Evolutionary conservation across 2,329 filamentous ascomycete species (phyloP).

Genomic region (Ophiostoma quercus): DNA sequence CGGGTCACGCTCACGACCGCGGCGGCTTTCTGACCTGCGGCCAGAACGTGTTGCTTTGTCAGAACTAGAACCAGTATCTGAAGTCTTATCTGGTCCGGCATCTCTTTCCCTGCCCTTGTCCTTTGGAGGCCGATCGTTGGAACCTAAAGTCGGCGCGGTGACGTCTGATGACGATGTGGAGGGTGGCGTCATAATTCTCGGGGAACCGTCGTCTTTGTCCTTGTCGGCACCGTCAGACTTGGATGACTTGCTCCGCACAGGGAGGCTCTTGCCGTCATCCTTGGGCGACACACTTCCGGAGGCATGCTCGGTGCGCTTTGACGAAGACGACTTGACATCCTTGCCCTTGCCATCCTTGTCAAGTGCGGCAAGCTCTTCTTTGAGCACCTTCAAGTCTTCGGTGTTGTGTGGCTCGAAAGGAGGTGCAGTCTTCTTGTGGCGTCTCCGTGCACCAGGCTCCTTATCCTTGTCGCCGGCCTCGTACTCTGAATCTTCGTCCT

Average conservation of each 20-base stretch:
- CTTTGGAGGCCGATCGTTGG: conserved; percentile 26
- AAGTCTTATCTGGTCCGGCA: neutral
- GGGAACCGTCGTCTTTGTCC: conserved; percentile 24
- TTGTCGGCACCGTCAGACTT: conserved; percentile 1
- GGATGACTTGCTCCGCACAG: neutral
- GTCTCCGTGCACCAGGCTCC: conserved; percentile 33
- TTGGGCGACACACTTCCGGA: conserved; percentile 1
- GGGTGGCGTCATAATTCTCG: conserved; percentile 25
- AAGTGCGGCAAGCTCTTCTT: conserved; percentile 24
- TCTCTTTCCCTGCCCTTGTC: conserved; percentile 19
- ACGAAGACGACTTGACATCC: neutral
- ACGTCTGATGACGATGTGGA: conserved; percentile 24
- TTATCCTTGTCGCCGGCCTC: conserved; percentile 5
- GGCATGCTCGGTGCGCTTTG: neutral
- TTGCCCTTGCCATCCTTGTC: conserved; percentile 20
- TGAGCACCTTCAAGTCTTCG: conserved; percentile 40
- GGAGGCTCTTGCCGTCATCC: neutral
- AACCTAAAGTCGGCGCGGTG: conserved; percentile 20
- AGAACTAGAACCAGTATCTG: neutral
- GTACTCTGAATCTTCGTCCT: conserved; percentile 20
- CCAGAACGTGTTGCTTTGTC: conserved; percentile 7
- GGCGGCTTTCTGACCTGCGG: neutral
- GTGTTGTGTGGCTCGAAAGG: conserved; percentile 52
- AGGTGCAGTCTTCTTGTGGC: conserved; percentile 34
- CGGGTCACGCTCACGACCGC: conserved; percentile 19